Base-by-base conservation (phyloP, 208 protist species). In the Trichomonas tenax region DNA sequence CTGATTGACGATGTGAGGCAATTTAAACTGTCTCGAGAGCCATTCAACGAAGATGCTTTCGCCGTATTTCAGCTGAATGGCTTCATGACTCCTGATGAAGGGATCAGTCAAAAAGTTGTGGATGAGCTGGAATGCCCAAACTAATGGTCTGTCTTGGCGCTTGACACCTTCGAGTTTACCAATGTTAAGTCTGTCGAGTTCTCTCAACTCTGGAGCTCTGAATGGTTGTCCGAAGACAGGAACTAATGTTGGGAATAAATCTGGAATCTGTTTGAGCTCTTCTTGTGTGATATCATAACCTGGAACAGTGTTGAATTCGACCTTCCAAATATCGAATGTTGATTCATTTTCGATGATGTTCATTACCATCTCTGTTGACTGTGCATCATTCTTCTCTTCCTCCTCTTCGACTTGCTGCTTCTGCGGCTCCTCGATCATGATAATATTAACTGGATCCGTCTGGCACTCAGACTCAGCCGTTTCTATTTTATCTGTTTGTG, bases 91-190 rank as follows among this genome's bases (percentile, higher is more conserved):
- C 46, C 82, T 34, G 8, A 89, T 8, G 23, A 46, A 89, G 2
- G 82, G 21, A 89, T 89, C 82, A n/a, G 82, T 89, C 9, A 89
- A 89, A 46, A 89, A 89, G 82, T 89, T 89, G 40, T 89, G 82
- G 46, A 89, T 89, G 17, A 89, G 10, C 40, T 89, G 82, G 8
- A 89, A 45, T 44, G 34, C 82, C 82, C 82, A 89, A 48, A 89
- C 38, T 46, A 89, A 46, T n/a, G 82, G 82, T 46, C 38, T 89
- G 40, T 44, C 82, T 44, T 89, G 31, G 31, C 38, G 34, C 38
- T 31, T 89, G 23, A 40, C 40, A n/a, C 38, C 17, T 31, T 89
- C 34, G 4, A n/a, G 34, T 46, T 41, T 46, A 0, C 17, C 38
- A 10, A 46, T 41, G 8, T 46, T 46, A 3, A 89, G 17, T n/a